phyloP scores from a whole-genome alignment of 2,329 filamentous ascomycete species.

The Penicillium frequentans region DNA sequence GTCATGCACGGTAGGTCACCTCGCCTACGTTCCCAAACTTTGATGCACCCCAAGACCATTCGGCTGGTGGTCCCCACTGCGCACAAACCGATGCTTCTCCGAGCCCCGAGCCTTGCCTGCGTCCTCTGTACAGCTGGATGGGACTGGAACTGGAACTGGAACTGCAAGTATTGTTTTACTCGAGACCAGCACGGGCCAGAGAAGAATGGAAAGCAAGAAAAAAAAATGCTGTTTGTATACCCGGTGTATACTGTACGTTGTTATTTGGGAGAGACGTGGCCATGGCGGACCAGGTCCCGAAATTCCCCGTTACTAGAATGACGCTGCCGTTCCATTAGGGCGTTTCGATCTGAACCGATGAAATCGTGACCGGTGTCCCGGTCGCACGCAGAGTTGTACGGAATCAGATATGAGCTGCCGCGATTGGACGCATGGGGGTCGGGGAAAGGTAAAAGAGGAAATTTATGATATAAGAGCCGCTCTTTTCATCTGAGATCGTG shows the following conservation, averaged over 20 bases:
- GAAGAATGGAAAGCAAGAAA: background rate
- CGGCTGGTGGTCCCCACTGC: background rate
- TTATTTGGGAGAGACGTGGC: background rate
- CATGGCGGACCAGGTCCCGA: background rate
- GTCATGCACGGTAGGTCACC: conserved; percentile 26
- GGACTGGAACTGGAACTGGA: background rate
- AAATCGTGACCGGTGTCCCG: conserved; percentile 20
- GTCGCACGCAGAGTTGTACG: conserved; percentile 14
- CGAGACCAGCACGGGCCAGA: background rate
- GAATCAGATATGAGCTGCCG: conserved; percentile 11
- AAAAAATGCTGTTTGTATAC: background rate
- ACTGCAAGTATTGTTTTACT: background rate
- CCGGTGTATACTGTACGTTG: background rate
- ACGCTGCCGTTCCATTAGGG: conserved; percentile 1
- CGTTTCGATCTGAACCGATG: conserved; percentile 25
- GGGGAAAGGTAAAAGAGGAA: background rate
- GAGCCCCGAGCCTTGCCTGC: background rate
- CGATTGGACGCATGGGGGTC: conserved; percentile 9
- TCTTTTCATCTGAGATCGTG: background rate
- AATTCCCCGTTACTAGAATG: conserved; percentile 9
- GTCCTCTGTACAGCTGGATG: background rate
- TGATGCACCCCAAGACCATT: conserved; percentile 7
- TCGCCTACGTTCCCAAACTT: conserved; percentile 14
- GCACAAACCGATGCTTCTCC: background rate
- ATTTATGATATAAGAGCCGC: background rate